Base-by-base conservation (phyloP, 768 basidiomycete genomes). In the Chalciporus chontae region DNA sequence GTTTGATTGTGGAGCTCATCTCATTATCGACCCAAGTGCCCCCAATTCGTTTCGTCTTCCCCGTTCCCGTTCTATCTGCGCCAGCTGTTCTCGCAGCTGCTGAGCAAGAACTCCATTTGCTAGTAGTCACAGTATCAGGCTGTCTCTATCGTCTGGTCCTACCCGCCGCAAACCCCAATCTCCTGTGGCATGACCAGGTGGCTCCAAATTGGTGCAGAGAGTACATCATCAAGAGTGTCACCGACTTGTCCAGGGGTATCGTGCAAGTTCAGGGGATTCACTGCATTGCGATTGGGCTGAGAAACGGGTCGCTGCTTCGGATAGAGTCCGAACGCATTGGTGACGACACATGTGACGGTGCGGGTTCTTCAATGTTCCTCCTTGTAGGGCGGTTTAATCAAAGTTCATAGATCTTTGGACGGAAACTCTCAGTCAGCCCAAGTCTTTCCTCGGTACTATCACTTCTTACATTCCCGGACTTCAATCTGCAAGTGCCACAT, bases 21-120 rank as follows among this genome's bases (percentile, higher is more conserved):
- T 88, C 90, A n/a, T 71, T 91, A 40, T 80, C 87, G 5, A 75
- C 77, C 1, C 72, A 80, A 55, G 71, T 83, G 3, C 73, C 77
- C 27, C 83, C 90, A 15, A 77, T 92, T 54, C 83, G 89, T 50
- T 81, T 94, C 64, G 75, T 87, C 55, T 90, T 91, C 58, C 89
- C 90, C 32, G 80, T 86, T 9, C 62, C 77, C 32, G 67, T 93
- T 43, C 66, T 89, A 23, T 74, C 84, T 11, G 70, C 76, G 42
- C 90, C 91, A 3, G 77, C 83, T 18, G 61, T 92, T 44, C 78
- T 87, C 59, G 63, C 83, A 15, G 74, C 67, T 45, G 60, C 67
- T 5, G 58, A 67, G 13, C 61, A 68, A 29, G 78, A 75, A 68
- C 66, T 94, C 9, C 86, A 90, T 61, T 65, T 94, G n/a, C 62